Percentiles rank a stretch among this genome's conserved stretches.
phyloP scores from a whole-genome alignment of 2,329 filamentous ascomycete genomes.

The Fusarium incarnatum region DNA sequence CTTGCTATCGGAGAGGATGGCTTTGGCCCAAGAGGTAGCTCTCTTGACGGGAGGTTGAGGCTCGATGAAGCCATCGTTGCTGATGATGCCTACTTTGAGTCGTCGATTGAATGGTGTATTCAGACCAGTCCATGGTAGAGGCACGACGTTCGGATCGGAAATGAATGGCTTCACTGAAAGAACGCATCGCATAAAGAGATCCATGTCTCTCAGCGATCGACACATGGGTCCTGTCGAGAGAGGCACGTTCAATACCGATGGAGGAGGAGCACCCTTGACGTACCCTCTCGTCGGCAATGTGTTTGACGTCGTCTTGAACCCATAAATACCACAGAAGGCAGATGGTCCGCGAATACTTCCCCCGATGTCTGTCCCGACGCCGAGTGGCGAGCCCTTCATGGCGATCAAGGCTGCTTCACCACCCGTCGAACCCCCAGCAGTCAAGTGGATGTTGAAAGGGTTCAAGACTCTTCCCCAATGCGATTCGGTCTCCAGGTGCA shows the following conservation, averaged over 20 bases:
- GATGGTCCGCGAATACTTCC: conserved; percentile 21
- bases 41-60: conserved; percentile 55
- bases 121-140: conserved; percentile 49
- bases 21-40: conserved; percentile 52
- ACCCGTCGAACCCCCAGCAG: conserved; percentile 71
- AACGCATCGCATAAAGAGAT: conserved; percentile 33
- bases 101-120: conserved; percentile 12
- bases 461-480: conserved; percentile 71
- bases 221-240: conserved; percentile 41
- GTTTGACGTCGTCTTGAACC: conserved; percentile 23
- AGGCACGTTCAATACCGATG: conserved; percentile 50
- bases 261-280: conserved; percentile 38
- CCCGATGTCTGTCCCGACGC: conserved; percentile 21
- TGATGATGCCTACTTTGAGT: conserved; percentile 58
- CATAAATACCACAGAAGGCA: conserved; percentile 25
- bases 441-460: conserved; percentile 68
- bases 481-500: conserved; percentile 66
- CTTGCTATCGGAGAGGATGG: conserved; percentile 32
- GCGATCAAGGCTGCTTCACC: conserved; percentile 58
- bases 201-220: conserved; percentile 41
- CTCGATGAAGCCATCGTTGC: conserved; percentile 52
- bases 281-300: conserved; percentile 23
- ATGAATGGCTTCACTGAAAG: conserved; percentile 37
- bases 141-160: conserved; percentile 46
- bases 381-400: conserved; percentile 43